A percentile compares a stretch with the other conserved stretches of the same genome.
phyloP scores from a whole-genome alignment of 2,329 filamentous ascomycete genomes.

The Fusarium pseudocircinatum region DNA sequence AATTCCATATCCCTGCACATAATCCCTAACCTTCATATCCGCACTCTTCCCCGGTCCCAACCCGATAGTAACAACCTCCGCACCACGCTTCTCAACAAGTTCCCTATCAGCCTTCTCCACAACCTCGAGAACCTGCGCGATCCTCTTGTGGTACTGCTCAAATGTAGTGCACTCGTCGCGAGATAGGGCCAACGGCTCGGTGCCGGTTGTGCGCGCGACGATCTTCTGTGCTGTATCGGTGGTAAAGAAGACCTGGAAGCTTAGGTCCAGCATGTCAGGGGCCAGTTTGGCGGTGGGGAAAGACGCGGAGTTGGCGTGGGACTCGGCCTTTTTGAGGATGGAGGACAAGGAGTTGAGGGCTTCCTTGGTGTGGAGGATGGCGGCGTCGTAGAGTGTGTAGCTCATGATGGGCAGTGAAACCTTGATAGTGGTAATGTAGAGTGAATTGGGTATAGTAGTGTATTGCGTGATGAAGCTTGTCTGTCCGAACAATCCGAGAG shows the following conservation, averaged over 20 bases:
- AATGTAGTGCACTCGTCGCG: conserved; percentile 47
- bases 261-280: conserved; percentile 56
- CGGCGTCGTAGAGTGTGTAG: conserved; percentile 55
- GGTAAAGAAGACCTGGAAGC: conserved; percentile 52
- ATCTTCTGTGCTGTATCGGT: conserved; percentile 47
- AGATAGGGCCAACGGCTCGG: conserved; percentile 39
- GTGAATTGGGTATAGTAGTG: conserved; percentile 15
- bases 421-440: not conserved
- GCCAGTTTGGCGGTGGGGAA: conserved; percentile 48
- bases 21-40: conserved; percentile 48
- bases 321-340: conserved; percentile 52
- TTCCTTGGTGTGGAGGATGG: conserved; percentile 46
- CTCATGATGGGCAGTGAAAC: conserved; percentile 45
- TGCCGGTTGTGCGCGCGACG: conserved; percentile 47
- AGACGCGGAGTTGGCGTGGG: conserved; percentile 45
- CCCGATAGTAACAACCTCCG: conserved; percentile 43
- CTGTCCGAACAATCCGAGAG: not conserved
- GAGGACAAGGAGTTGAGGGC: conserved; percentile 45
- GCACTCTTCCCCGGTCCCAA: conserved; percentile 45
- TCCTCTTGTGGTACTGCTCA: conserved; percentile 43
- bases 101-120: conserved; percentile 48
- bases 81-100: conserved; percentile 46
- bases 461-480: conserved; percentile 32
- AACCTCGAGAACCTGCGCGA: conserved; percentile 44
- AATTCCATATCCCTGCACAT: conserved; percentile 58